Conservation (phyloP, 345 rosid genomes). For the Lumnitzera littorea region DNA sequence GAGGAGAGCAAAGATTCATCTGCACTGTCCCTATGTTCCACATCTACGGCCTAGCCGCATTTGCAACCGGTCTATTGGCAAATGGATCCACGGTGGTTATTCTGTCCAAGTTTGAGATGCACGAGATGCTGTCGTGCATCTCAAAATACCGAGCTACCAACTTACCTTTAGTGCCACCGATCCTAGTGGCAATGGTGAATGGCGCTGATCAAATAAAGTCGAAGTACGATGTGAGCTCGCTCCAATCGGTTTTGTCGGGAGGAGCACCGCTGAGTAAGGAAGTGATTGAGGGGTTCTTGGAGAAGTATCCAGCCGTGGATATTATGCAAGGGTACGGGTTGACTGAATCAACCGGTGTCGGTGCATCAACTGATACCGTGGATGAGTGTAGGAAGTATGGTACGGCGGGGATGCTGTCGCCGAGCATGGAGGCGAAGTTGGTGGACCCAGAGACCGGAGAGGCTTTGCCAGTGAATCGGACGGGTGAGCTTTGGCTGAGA, state of each 20-base stretch:
- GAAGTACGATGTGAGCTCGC: slow-evolving; percentile 56
- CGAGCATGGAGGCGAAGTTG: slow-evolving; percentile 59
- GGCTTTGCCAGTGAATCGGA: slow-evolving; percentile 35
- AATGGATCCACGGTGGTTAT: slow-evolving; percentile 60
- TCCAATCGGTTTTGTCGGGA: slow-evolving; percentile 43
- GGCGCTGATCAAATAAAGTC: slow-evolving; percentile 38
- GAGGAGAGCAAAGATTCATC: slow-evolving; percentile 39
- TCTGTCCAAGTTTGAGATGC: slow-evolving; percentile 64
- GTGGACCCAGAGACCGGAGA: slow-evolving; percentile 59
- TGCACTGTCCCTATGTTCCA: slow-evolving; percentile 95
- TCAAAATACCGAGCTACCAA: slow-evolving; percentile 43
- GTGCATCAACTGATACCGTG: slow-evolving; percentile 46
- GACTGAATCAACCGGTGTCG: slow-evolving; percentile 69
- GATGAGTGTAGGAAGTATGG: slow-evolving; percentile 79
- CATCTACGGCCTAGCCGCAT: slow-evolving; percentile 65
- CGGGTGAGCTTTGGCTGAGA: slow-evolving; percentile 76
- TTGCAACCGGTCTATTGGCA: slow-evolving; percentile 57
- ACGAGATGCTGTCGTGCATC: slow-evolving; percentile 58
- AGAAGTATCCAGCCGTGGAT: slow-evolving; percentile 41
- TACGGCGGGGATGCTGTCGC: slow-evolving; percentile 55
- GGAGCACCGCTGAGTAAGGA: slow-evolving; percentile 86
- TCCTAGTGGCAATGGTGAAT: slow-evolving; percentile 49
- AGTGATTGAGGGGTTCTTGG: slow-evolving; percentile 52
- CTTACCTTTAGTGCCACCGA: slow-evolving; percentile 61
- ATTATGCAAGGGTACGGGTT: slow-evolving; percentile 69